Evolutionary conservation across 164 flowering plant species (phyloP).

Genomic region (Annona squamosa): DNA sequence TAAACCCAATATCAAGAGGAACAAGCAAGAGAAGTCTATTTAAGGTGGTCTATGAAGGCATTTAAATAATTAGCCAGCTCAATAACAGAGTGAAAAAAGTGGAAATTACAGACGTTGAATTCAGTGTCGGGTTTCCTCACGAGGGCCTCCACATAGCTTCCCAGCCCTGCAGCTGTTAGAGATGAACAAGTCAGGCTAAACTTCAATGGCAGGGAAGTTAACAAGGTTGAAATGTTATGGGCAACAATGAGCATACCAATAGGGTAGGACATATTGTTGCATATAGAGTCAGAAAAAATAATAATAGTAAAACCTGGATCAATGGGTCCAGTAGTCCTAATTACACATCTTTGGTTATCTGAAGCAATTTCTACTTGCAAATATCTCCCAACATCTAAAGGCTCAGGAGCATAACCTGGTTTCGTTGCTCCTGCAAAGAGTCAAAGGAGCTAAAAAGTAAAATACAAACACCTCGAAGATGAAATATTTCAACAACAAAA

Average conservation of each 20-base stretch:
- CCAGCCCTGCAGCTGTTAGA: slow-evolving; percentile 72
- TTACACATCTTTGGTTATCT: slow-evolving; percentile 38
- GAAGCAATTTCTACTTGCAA: slow-evolving; percentile 66
- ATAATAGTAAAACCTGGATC: slow-evolving; percentile 58
- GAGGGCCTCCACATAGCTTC: slow-evolving; percentile 69
- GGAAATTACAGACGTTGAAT: slow-evolving; percentile 55
- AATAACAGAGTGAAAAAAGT: slow-evolving; percentile 1
- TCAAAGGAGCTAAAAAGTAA: not conserved
- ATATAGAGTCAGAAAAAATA: not conserved
- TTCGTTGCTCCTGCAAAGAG: slow-evolving; percentile 78
- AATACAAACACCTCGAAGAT: not conserved
- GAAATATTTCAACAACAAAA: not conserved
- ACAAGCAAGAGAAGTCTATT: not conserved
- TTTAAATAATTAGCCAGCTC: not conserved
- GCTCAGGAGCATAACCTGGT: slow-evolving; percentile 89
- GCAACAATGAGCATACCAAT: not conserved
- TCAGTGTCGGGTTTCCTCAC: slow-evolving; percentile 64
- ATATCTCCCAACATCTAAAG: slow-evolving; percentile 79
- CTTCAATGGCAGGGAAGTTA: not conserved
- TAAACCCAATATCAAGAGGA: not conserved
- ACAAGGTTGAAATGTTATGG: slow-evolving; percentile 7
- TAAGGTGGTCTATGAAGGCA: not conserved
- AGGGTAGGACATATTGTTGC: not conserved
- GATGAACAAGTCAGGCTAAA: slow-evolving; percentile 5
- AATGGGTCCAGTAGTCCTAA: slow-evolving; percentile 64